Conservation (phyloP, 441 rosid genomes). For the Gossypium schwendimanii region DNA sequence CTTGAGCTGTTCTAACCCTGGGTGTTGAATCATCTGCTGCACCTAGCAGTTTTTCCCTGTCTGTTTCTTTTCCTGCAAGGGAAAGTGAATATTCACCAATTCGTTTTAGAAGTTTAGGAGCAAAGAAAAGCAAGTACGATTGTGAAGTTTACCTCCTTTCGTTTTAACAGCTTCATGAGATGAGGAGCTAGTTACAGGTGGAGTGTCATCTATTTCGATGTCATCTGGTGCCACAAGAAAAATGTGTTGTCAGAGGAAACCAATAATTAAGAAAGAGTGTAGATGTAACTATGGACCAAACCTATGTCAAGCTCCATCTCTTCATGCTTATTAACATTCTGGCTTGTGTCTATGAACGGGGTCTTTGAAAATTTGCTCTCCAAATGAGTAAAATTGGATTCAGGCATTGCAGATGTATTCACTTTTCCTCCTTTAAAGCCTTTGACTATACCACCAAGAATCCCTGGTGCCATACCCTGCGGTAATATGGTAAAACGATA, state of each 20-base stretch:
- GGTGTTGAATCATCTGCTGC: slow-evolving; percentile 37
- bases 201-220: slow-evolving; percentile 48
- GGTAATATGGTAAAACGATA: slow-evolving; percentile 13
- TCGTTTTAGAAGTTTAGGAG: background rate
- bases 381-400: slow-evolving; percentile 31
- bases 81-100: slow-evolving; percentile 5
- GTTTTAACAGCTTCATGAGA: slow-evolving; percentile 25
- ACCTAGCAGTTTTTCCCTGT: slow-evolving; percentile 51
- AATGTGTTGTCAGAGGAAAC: background rate
- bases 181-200: slow-evolving; percentile 21
- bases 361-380: slow-evolving; percentile 38
- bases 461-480: slow-evolving; percentile 41
- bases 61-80: slow-evolving; percentile 36
- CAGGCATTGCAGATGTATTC: slow-evolving; percentile 18
- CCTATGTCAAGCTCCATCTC: slow-evolving; percentile 54
- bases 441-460: slow-evolving; percentile 44
- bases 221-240: slow-evolving; percentile 38
- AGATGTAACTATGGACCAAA: slow-evolving; percentile 15
- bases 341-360: slow-evolving; percentile 25
- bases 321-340: slow-evolving; percentile 25
- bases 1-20: slow-evolving; percentile 48
- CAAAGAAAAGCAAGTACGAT: background rate
- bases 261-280: background rate
- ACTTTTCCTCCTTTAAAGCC: slow-evolving; percentile 42
- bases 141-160: slow-evolving; percentile 30